Percentiles rank a stretch among this genome's conserved stretches.
phyloP scores from a whole-genome alignment of 768 basidiomycete genomes.

The Suillus placidus region DNA sequence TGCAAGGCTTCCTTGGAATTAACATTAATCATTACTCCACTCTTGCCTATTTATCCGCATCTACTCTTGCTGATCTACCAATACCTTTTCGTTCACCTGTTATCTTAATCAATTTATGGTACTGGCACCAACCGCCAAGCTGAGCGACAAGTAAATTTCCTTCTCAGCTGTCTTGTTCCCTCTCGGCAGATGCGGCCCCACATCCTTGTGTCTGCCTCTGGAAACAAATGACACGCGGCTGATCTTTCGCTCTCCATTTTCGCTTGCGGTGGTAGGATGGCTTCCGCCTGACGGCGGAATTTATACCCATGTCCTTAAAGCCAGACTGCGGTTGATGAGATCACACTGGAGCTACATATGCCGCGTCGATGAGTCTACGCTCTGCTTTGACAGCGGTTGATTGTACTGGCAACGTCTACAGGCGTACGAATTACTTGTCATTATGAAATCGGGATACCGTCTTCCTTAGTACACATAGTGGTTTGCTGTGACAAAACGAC shows the following conservation, averaged over 20 bases:
- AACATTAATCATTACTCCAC: not conserved
- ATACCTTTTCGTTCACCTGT: not conserved
- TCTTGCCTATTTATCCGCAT: not conserved
- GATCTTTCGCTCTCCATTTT: not conserved
- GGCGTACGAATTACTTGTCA: not conserved
- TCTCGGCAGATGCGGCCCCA: not conserved
- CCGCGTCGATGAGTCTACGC: not conserved
- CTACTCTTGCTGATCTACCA: not conserved
- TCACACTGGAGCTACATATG: not conserved
- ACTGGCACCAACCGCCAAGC: not conserved
- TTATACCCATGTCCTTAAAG: not conserved
- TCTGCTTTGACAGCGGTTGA: not conserved
- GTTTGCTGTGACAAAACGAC: not conserved
- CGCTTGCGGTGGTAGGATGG: not conserved
- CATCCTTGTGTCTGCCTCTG: not conserved
- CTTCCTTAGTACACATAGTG: not conserved
- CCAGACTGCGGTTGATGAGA: not conserved
- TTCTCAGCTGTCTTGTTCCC: not conserved
- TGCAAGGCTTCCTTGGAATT: conserved; percentile 23
- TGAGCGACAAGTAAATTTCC: not conserved
- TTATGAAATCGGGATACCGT: not conserved
- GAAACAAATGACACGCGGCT: not conserved
- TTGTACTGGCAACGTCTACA: not conserved
- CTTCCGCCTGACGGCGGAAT: not conserved
- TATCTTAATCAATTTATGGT: not conserved